These are phyloP conservation scores for Tolypocladium sp. DNA, from an alignment of 2,329 filamentous ascomycete species.

Conservation along the genomic window DNA sequence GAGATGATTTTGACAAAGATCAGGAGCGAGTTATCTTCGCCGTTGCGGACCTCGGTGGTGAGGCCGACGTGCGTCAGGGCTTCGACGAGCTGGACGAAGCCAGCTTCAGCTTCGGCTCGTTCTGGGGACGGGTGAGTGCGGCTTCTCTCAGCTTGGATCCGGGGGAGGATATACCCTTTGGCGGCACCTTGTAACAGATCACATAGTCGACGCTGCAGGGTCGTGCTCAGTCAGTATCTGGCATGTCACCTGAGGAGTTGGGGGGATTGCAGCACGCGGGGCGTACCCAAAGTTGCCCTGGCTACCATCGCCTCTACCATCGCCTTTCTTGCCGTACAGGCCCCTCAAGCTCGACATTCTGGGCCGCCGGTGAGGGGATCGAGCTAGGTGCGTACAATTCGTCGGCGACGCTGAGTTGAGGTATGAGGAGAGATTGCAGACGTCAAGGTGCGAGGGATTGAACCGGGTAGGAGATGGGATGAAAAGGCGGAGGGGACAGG, in stretches of 20 bases:
- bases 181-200: constrained; percentile 65
- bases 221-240: constrained; percentile 3
- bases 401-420: background rate
- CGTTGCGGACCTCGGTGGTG: constrained; percentile 77
- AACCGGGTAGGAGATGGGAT: background rate
- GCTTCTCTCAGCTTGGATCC: too few relatives aligned
- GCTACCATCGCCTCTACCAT: constrained; percentile 13
- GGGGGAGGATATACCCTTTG: constrained; percentile 44
- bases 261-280: fast-evolving
- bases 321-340: constrained; percentile 19
- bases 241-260: background rate
- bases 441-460: background rate
- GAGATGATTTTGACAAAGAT: constrained; percentile 78
- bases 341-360: constrained; percentile 24
- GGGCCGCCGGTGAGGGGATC: background rate
- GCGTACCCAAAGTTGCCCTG: constrained; percentile 33
- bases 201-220: constrained; percentile 72
- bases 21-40: constrained; percentile 65
- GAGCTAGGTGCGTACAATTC: background rate
- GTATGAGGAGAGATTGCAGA: background rate
- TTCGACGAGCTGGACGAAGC: constrained; percentile 70
- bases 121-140: constrained; percentile 35
- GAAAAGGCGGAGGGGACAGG: background rate
- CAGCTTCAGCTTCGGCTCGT: constrained; percentile 57
- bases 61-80: constrained; percentile 72